Percentiles rank a stretch among this genome's conserved stretches.
These are phyloP conservation scores for Kernera saxatilis DNA, from an alignment of 345 rosid species.

Conservation along the genomic window DNA sequence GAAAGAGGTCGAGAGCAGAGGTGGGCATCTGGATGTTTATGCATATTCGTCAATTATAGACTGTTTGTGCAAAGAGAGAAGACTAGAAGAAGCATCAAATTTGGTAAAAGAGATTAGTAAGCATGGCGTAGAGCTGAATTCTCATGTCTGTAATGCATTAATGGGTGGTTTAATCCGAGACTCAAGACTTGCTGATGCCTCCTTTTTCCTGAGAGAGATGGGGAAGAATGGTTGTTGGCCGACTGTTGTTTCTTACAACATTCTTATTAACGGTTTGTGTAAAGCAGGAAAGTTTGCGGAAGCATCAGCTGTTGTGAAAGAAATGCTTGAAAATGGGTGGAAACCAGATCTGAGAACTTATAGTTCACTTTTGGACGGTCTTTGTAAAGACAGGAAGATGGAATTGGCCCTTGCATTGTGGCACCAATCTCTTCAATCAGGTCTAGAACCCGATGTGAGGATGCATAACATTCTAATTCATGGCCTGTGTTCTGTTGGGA, in stretches of 20 bases:
- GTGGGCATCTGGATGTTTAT: conserved; percentile 48
- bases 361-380: conserved; percentile 73
- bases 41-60: conserved; percentile 69
- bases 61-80: conserved; percentile 68
- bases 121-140: conserved; percentile 44
- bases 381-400: conserved; percentile 58
- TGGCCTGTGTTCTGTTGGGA: conserved; percentile 72
- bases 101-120: conserved; percentile 44
- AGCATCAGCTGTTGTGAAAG: conserved; percentile 60
- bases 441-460: conserved; percentile 57
- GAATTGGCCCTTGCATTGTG: conserved; percentile 66
- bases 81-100: conserved; percentile 57
- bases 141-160: conserved; percentile 55
- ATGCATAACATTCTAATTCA: conserved; percentile 82
- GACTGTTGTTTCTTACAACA: conserved; percentile 63
- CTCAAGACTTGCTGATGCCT: conserved; percentile 63
- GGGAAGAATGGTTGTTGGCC: conserved; percentile 43
- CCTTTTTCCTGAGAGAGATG: conserved; percentile 52
- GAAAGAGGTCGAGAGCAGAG: conserved; percentile 46
- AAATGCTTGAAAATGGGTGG: conserved; percentile 66
- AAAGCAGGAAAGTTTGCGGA: conserved; percentile 63
- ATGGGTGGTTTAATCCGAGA: conserved; percentile 59
- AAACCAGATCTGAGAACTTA: conserved; percentile 74
- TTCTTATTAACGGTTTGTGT: conserved; percentile 66
- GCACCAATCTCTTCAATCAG: conserved; percentile 49